Percentiles rank a stretch among this genome's conserved stretches.
Evolutionary conservation across 2,329 filamentous ascomycete genomes (phyloP).

Genomic region (Emergomyces pasteurianus): DNA sequence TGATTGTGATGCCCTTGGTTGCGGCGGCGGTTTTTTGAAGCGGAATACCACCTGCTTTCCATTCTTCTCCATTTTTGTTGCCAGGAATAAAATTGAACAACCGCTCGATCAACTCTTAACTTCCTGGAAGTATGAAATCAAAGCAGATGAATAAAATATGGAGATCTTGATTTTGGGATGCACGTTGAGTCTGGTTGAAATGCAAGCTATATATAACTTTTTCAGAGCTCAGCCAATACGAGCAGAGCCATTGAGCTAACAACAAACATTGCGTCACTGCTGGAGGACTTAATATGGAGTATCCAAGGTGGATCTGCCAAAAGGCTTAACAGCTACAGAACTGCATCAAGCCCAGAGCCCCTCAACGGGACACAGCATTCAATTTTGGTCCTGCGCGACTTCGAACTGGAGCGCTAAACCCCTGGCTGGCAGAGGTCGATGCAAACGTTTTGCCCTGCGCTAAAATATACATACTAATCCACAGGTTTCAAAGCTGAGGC

Average conservation of each 20-base stretch:
- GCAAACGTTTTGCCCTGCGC: no score
- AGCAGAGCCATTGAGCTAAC: neutral
- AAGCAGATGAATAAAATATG: neutral
- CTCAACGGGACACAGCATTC: neutral
- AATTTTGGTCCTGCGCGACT: neutral
- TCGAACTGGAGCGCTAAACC: neutral
- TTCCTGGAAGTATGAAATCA: neutral
- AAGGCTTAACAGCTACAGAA: neutral
- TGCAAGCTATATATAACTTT: neutral
- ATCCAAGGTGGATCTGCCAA: neutral
- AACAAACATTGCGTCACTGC: neutral
- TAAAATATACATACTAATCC: no score
- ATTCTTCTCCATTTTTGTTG: neutral
- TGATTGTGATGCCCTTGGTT: neutral
- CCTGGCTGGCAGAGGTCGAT: no score
- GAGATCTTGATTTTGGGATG: neutral
- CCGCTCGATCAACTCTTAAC: neutral
- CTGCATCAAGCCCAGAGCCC: neutral
- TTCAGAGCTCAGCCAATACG: neutral
- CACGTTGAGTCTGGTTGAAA: neutral
- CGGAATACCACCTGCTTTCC: constrained; percentile 13
- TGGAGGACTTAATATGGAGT: no score
- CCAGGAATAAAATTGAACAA: neutral
- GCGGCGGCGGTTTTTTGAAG: constrained; percentile 5
- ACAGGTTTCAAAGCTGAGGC: no score